These are phyloP conservation scores for Russula brevipes DNA, from an alignment of 768 basidiomycete genomes.

Conservation along the genomic window DNA sequence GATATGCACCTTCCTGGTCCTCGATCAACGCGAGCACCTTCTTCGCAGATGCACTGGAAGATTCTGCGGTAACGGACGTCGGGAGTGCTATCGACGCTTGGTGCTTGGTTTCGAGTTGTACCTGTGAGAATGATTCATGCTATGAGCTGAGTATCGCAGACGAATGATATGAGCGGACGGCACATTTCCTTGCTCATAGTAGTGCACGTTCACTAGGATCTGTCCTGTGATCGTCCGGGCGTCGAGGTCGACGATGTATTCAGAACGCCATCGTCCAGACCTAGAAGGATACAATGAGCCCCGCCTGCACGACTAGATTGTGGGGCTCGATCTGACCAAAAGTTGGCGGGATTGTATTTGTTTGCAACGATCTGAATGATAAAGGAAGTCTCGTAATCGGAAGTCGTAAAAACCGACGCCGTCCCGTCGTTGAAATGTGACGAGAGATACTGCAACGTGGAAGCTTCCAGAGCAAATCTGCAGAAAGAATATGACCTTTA, in stretches of 20 bases:
- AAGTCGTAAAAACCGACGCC: conserved; percentile 60
- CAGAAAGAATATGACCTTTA: conserved; percentile 1
- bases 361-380: conserved; percentile 87
- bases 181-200: conserved; percentile 97
- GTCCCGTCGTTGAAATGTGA: conserved; percentile 85
- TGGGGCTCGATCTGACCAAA: conserved; percentile 54
- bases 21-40: conserved; percentile 79
- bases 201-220: conserved; percentile 84
- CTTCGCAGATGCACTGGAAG: conserved; percentile 49
- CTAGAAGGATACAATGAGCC: conserved; percentile 36
- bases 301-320: neutral
- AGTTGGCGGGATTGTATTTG: conserved; percentile 91
- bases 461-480: conserved; percentile 67
- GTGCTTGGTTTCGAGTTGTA: conserved; percentile 82
- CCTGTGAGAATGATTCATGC: conserved; percentile 41
- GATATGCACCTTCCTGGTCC: conserved; percentile 75
- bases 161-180: conserved; percentile 26
- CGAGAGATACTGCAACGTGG: conserved; percentile 60
- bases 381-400: conserved; percentile 44
- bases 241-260: conserved; percentile 69
- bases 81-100: conserved; percentile 59
- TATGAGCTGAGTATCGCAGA: neutral
- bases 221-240: conserved; percentile 60
- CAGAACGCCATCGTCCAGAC: conserved; percentile 94
- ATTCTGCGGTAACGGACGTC: conserved; percentile 48